Base-by-base conservation (phyloP, 2,329 filamentous ascomycete species). In the Xylaria sp. region DNA sequence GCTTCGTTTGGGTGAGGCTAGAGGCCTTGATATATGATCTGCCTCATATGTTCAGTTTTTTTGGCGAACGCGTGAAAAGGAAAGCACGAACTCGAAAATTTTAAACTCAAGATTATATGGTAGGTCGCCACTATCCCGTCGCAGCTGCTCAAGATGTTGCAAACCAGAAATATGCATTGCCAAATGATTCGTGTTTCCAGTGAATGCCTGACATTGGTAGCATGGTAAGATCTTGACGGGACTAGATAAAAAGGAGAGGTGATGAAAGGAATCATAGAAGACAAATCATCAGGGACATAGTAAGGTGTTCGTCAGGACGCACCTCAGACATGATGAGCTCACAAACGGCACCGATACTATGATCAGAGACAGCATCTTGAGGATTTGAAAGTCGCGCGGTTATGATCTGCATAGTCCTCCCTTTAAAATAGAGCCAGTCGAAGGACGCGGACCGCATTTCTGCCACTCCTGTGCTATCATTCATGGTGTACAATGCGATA, bases 1-100 rank as follows among this genome's bases (percentile, higher is more conserved):
- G 55, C 39, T 32, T 58, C 55, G 39, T 30, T 45, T 25, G 39
- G 18, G 23, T 58, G 55, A 58, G 13, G 25, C 25, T 32, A 43
- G 39, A 23, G 15, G 55, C 55, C 25, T 58, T 58, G n/a, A n/a
- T 58, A n/a, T 58, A 58, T 32, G 55, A 43, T 25, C 55, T 58
- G 23, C 13, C 13, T 32, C 15, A n/a, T 20, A 20, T 4, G 15
- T 25, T 58, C 30, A 58, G n/a, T 12, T 6, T 55, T 32, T 7
- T 52, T 9, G 4, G 32, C 3, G 39, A 32, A 13, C 3, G 10
- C 13, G n/a, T 46, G n/a, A 46, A 46, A 23, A 20, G 23, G 3
- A 46, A 23, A 23, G 20, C 18, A 45, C 55, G 20, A 30, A 45
- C 55, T 58, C 55, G 4, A 45, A 4, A 39, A 58, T 58, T 25